Conservation (phyloP, 129 eudicot genomes). For the Escallonia rubra region DNA sequence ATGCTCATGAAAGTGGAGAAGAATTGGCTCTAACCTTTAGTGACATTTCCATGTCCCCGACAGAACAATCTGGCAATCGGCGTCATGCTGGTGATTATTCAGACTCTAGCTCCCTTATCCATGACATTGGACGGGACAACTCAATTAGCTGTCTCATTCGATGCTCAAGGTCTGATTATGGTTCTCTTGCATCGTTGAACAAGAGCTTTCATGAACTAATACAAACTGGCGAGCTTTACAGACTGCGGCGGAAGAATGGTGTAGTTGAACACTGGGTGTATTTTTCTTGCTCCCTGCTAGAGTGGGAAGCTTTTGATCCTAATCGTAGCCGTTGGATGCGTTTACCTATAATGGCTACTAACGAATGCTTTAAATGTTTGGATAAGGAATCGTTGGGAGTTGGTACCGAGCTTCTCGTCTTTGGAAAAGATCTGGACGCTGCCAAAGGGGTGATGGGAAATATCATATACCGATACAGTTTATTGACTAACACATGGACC, state of each 20-base stretch:
- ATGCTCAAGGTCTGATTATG: slow-evolving; percentile 72
- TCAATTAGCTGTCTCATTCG: slow-evolving; percentile 57
- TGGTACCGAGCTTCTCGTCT: slow-evolving; percentile 79
- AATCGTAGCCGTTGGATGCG: slow-evolving; percentile 63
- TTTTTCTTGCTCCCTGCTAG: slow-evolving; percentile 73
- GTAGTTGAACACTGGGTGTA: slow-evolving; percentile 87
- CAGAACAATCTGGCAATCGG: slow-evolving; percentile 31
- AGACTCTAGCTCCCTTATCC: slow-evolving; percentile 59
- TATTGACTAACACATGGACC: slow-evolving; percentile 72
- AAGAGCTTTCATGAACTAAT: slow-evolving; percentile 58
- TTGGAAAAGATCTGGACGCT: slow-evolving; percentile 45
- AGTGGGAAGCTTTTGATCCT: slow-evolving; percentile 94
- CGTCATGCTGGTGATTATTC: slow-evolving; percentile 30
- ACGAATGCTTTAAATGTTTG: slow-evolving; percentile 57
- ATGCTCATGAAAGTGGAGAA: slow-evolving; percentile 23
- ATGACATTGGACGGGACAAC: slow-evolving; percentile 63
- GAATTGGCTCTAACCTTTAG: slow-evolving; percentile 25
- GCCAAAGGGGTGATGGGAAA: slow-evolving; percentile 9
- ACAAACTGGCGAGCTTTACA: slow-evolving; percentile 59
- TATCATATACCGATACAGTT: slow-evolving; percentile 61
- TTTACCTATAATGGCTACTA: slow-evolving; percentile 56
- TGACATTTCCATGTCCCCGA: slow-evolving; percentile 29
- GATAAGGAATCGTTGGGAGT: slow-evolving; percentile 88
- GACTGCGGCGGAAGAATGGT: slow-evolving; percentile 39
- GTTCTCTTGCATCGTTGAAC: slow-evolving; percentile 63